Base-by-base conservation (phyloP, 2,329 filamentous ascomycete genomes). In the Catunica adiposa region DNA sequence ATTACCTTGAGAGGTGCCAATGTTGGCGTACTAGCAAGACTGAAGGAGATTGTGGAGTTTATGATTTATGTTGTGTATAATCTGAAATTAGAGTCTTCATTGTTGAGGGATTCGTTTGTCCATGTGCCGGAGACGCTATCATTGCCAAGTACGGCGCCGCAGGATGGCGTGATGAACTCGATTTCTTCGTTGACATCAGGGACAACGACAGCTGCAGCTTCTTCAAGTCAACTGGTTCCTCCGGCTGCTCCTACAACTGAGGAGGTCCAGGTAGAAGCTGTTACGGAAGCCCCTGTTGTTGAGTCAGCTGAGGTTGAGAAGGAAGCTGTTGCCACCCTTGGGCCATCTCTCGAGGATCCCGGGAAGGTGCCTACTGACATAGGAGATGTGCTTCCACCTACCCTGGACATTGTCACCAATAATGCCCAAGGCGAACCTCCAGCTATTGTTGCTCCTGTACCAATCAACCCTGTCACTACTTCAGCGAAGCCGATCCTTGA, bases 21-120 rank as follows among this genome's bases (percentile, higher is more conserved):
- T 58, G 82, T 81, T 29, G 71, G 78, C 51, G 74, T 81, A 0
- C 74, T 98, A 17, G 73, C 80, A 1, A 86, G 82, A 62, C 81
- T 98, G 67, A 98, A 98, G 69, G 79, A 82, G 54, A 92, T 98
- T 61, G 92, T 90, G 9, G 92, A 98, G 65, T 97, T 98, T 65
- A 96, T 98, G 90, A 85, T 94, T 38, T 98, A 97, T 62, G 94
- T 98, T 20, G 89, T 97, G 11, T 98, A 98, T 69, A 98, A 96
- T 63, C 74, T 98, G 54, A 95, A 94, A 65, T 76, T 98, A 14
- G 92, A 98, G 69, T 95, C 92, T 1, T 95, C 86, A 62, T 73
- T 98, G 48, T 86, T 98, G 77, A 79, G 87, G 54, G 92, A 98
- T 66, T 89, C 94, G 63, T 94, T 88, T 62, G 84, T 94, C 15